Evolutionary conservation across 805 yeast species (phyloP).

Genomic region (Cyberlindnera mrakii): DNA sequence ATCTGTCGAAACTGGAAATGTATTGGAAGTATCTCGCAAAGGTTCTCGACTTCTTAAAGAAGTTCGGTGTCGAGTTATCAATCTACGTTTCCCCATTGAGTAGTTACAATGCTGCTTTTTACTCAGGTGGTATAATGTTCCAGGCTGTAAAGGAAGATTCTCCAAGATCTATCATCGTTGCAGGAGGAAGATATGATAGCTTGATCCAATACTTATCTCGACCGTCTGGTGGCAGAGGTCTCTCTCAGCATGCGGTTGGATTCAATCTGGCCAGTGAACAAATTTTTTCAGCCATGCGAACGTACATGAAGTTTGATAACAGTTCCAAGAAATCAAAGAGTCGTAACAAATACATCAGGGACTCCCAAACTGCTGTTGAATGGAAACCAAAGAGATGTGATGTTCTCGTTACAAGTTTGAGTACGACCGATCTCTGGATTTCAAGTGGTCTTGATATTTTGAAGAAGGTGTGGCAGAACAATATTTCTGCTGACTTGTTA

Average conservation of each 20-base stretch:
- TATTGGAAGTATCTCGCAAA: conserved; percentile 56
- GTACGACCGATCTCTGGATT: conserved; percentile 42
- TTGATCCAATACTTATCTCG: conserved; percentile 64
- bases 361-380: conserved; percentile 28
- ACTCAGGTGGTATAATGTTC: conserved; percentile 80
- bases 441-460: conserved; percentile 61
- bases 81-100: conserved; percentile 74
- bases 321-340: conserved; percentile 21
- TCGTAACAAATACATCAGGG: conserved; percentile 31
- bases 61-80: conserved; percentile 52
- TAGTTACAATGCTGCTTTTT: conserved; percentile 76
- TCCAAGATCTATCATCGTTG: conserved; percentile 53
- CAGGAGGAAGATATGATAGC: conserved; percentile 91
- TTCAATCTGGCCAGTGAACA: conserved; percentile 76
- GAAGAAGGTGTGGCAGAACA: conserved; percentile 64
- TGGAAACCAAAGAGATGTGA: conserved; percentile 69
- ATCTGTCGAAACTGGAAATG: conserved; percentile 52
- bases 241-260: conserved; percentile 68
- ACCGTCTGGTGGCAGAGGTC: conserved; percentile 33
- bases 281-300: conserved; percentile 45
- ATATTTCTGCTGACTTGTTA: conserved; percentile 73
- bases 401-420: conserved; percentile 69
- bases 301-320: conserved; percentile 35
- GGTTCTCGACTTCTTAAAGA: conserved; percentile 47
- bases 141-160: conserved; percentile 69